Evolutionary conservation across 768 basidiomycete genomes (phyloP), one percentile per base, ranked within the genome.

Genomic region (Xerocomellus intermedius): DNA sequence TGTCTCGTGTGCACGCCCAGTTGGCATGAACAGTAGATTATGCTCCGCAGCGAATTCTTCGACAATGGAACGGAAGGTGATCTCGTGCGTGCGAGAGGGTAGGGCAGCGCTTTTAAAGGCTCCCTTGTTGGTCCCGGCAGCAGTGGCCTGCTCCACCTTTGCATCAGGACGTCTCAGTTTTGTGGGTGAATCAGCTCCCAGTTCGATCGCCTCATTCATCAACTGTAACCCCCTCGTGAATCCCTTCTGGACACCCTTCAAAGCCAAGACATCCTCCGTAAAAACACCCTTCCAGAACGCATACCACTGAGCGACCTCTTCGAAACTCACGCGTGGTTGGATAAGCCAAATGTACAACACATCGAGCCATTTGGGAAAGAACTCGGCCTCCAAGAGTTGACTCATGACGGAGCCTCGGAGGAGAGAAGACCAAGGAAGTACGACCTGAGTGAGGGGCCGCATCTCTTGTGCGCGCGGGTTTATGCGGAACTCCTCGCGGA

Each of bases 341-440:
- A 88, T 79, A 38, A 99, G 86, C 97, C 97, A 98, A 42, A 92
- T 73, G 66, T 95, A 87, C 22, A 99, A 76, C 21, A 91, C 85
- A 46, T 94, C 89, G 56, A 98, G 78, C 94, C 95, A 99, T 68
- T 97, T 96, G 5, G 94, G 91, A 81, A 98, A 98, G 77, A 98
- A 96, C 64, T 94, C 93, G 6, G 82, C 80, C 69, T 96, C 91
- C 58, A 99, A 74, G 13, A 99, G 75, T 65, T 94, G 91, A 2
- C 85, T 79, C 64, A 97, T 80, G 57, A 96, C 82, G 5, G 89
- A 85, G 0, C 83, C 72, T 8, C 91, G 86, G 35, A 98, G 77
- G 52, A 91, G 77, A 32, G 75, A 69, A 12, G 79, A 76, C 97
- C 97, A 99, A 1, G 77, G 76, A 42, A 98, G 76, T 17, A 94